These are phyloP conservation scores for Sherardia arvensis DNA, from an alignment of 257 asterid species.

Conservation along the genomic window DNA sequence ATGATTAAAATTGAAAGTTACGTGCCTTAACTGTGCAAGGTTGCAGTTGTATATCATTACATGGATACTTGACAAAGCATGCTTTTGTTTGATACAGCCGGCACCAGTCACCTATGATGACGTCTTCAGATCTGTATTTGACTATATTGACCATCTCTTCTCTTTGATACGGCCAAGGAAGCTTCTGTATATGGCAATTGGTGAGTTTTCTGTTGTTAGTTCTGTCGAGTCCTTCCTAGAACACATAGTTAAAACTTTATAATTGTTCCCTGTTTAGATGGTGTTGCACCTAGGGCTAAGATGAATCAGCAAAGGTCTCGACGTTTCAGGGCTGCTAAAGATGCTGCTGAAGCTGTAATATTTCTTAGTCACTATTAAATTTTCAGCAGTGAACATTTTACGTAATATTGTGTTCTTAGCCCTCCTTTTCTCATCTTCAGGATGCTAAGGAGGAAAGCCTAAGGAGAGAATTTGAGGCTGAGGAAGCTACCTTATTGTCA, in stretches of 20 bases:
- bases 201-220: conserved; percentile 28
- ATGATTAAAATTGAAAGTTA: not conserved
- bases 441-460: conserved; percentile 83
- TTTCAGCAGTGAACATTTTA: conserved; percentile 1
- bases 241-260: conserved; percentile 10
- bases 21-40: not conserved
- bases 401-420: not conserved
- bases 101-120: conserved; percentile 81
- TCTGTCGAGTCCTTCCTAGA: not conserved
- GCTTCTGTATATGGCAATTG: conserved; percentile 92
- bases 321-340: conserved; percentile 98
- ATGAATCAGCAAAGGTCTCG: conserved; percentile 98
- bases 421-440: conserved; percentile 23
- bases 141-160: conserved; percentile 82
- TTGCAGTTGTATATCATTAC: not conserved
- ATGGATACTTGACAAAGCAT: not conserved
- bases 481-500: conserved; percentile 33
- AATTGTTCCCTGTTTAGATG: conserved; percentile 43
- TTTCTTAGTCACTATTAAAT: conserved; percentile 10
- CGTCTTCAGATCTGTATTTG: conserved; percentile 77
- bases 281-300: conserved; percentile 99
- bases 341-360: conserved; percentile 90
- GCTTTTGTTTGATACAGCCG: conserved; percentile 48
- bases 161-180: conserved; percentile 89
- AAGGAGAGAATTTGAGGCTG: conserved; percentile 63